Percentiles rank a stretch among this genome's conserved stretches.
phyloP scores from a whole-genome alignment of 2,329 filamentous ascomycete species.

The Aspergillus sp. region DNA sequence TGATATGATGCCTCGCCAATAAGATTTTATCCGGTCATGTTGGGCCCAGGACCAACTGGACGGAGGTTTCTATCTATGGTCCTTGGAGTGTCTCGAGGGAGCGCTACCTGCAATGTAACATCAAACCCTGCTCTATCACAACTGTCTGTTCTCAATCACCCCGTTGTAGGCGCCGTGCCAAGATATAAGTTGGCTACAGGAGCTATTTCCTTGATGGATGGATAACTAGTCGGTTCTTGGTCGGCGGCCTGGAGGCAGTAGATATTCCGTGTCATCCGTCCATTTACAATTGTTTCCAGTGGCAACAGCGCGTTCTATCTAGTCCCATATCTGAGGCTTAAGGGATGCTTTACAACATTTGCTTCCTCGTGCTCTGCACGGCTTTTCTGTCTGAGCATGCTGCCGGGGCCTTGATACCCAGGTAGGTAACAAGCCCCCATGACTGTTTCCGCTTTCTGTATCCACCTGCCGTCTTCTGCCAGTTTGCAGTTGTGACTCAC shows the following conservation, averaged over 20 bases:
- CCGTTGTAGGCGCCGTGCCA: neutral
- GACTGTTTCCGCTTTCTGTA: neutral
- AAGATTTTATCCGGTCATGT: too few species aligned
- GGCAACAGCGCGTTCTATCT: neutral
- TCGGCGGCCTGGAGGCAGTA: neutral
- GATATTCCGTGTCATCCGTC: neutral
- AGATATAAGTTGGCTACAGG: too few species aligned
- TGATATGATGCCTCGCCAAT: too few species aligned
- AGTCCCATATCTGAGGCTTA: neutral
- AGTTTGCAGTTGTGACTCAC: neutral
- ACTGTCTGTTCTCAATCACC: neutral
- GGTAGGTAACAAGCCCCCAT: neutral
- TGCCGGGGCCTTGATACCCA: neutral
- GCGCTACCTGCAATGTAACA: neutral
- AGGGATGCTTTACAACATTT: neutral
- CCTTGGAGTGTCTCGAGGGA: neutral
- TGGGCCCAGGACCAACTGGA: too few species aligned
- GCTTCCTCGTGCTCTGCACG: too few species aligned
- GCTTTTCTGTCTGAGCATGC: neutral
- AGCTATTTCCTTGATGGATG: too few species aligned
- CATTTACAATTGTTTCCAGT: neutral
- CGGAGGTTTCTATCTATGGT: too few species aligned
- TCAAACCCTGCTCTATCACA: neutral
- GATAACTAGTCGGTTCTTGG: neutral
- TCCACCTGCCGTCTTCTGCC: neutral